These are phyloP conservation scores for Diatrype stigma DNA, from an alignment of 2,329 filamentous ascomycete species.

Conservation along the genomic window DNA sequence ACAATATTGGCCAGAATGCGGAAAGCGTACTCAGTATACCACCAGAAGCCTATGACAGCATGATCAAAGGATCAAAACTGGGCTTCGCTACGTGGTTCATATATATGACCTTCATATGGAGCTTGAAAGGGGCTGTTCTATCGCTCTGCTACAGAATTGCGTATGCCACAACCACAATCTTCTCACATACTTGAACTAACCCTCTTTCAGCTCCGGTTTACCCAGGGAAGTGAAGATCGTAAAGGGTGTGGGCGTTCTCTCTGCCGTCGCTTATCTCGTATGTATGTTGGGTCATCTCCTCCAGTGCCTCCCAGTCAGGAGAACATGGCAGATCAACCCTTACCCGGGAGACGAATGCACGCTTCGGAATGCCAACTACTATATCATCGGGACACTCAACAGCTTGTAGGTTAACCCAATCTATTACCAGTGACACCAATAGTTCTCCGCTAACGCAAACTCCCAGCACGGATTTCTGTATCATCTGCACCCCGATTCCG, in stretches of 20 bases:
- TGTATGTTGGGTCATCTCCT: conserved; percentile 1
- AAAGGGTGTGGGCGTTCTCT: not conserved
- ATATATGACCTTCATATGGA: conserved; percentile 5
- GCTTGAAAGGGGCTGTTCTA: conserved; percentile 3
- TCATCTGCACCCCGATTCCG: conserved; percentile 3
- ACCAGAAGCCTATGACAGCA: not conserved
- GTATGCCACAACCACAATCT: not conserved
- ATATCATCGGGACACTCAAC: conserved; percentile 3
- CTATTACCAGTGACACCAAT: not conserved
- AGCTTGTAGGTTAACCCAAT: not conserved
- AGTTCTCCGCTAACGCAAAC: not conserved
- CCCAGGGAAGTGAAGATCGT: not conserved
- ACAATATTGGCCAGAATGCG: not conserved
- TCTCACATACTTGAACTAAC: not conserved
- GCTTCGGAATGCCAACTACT: conserved; percentile 4
- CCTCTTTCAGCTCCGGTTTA: not conserved
- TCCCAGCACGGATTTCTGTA: conserved; percentile 2
- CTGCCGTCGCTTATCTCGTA: not conserved
- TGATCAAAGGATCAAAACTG: not conserved
- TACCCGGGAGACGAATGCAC: conserved; percentile 7
- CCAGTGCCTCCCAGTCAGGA: conserved; percentile 4
- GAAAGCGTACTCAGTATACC: conserved; percentile 2
- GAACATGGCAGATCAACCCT: conserved; percentile 5
- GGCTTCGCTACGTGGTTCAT: conserved; percentile 2
- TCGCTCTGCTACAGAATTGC: not conserved